Evolutionary conservation across 495 filamentous ascomycete genomes (phyloP), one percentile per base, ranked within the genome.

Genomic region (Penicillium pancosmium): DNA sequence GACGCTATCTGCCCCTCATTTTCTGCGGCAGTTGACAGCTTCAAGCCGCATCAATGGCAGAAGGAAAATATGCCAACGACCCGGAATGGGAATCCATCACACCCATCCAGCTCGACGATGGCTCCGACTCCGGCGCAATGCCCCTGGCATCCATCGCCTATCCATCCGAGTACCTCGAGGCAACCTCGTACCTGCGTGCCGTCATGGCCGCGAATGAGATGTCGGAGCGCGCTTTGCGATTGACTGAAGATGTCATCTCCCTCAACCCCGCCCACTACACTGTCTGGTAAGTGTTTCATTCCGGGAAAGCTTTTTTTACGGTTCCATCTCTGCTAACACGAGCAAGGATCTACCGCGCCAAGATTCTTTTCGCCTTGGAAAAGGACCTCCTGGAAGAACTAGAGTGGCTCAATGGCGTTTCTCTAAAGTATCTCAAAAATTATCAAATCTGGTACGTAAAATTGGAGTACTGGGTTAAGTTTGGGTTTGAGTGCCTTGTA

Each of bases 261-360:
- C 84, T 97, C 83, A 98, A 98, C 73, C 91, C 94, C 7, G 91
- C 93, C 10, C 95, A 98, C 72, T 98, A 98, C 76, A 98, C 95
- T 6, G 91, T 98, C 55, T 98, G 94, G 94, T 88, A 71, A 61
- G 72, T 68, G 5, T 54, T 51, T 23, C 27, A 3, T 31, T 31
- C 27, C 6, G 27, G 27, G 1, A 31, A 31, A 8, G 27, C 27
- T 31, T 9, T 31, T 34, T 21, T 53, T 4, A 11, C 6, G 23
- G 12, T 4, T 43, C 13, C 21, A 3, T 23, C 23, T 23, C 23
- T 16, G 10, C 21, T 55, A 16, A 2, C 12, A 38, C 6, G 15
- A 38, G 41, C 16, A 58, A 88, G 86, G 86, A 86, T 98, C 40
- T 98, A 96, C 78, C 87, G 94, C 56, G 90, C 91, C 36, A 84